A percentile compares a stretch with the other conserved stretches of the same genome.
Evolutionary conservation across 2,329 filamentous ascomycete species (phyloP).

Genomic region (Neonectria faginata): DNA sequence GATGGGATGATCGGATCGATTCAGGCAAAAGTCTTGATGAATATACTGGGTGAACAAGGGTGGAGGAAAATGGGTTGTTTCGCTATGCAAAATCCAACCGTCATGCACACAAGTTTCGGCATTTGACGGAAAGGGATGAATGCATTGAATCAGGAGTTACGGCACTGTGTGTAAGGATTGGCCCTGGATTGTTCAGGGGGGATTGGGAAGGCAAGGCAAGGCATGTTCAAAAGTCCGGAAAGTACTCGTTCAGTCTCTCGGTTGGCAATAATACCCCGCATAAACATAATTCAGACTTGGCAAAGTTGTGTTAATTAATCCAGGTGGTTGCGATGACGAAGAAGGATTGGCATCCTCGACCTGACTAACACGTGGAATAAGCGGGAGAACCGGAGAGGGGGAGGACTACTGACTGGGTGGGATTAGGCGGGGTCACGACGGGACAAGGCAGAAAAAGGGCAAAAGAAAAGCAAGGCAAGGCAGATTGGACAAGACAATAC

Average conservation of each 20-base stretch:
- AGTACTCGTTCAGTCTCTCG: slow-evolving; percentile 11
- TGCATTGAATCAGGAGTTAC: slow-evolving; percentile 23
- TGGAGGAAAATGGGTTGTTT: neutral
- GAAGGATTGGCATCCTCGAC: neutral
- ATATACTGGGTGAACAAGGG: neutral
- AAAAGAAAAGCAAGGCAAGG: neutral
- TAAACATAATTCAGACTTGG: slow-evolving; percentile 7
- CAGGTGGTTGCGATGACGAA: neutral
- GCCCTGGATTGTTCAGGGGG: neutral
- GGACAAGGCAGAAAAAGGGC: neutral
- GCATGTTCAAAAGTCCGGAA: slow-evolving; percentile 10
- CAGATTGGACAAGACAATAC: neutral
- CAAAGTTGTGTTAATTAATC: too few species aligned
- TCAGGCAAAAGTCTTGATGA: neutral
- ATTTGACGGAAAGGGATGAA: slow-evolving; percentile 7
- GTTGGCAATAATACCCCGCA: slow-evolving; percentile 27
- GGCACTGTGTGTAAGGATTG: slow-evolving; percentile 8
- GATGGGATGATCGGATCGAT: neutral
- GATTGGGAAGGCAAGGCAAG: neutral
- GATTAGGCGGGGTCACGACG: neutral
- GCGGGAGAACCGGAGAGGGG: neutral
- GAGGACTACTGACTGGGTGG: neutral
- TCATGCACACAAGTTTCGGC: neutral
- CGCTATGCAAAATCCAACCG: neutral
- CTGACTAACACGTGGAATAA: neutral